These are phyloP conservation scores for Dothiorella sarmentorum DNA, from an alignment of 2,329 filamentous ascomycete species.

Conservation along the genomic window DNA sequence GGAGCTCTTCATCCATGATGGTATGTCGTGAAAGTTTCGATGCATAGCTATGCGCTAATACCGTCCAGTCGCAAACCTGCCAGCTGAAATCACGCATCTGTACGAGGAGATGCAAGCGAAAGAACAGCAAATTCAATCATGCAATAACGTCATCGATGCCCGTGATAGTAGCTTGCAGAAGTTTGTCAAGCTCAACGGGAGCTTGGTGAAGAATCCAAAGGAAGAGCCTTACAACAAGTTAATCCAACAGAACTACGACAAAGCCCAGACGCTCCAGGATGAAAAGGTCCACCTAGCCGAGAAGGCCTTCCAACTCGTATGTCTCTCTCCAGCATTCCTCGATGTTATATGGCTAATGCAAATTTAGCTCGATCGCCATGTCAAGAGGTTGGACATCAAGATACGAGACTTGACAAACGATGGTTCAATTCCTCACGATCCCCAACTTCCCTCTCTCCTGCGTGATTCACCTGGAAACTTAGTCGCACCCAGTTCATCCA, in stretches of 20 bases:
- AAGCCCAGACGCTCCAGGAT: slow-evolving; percentile 66
- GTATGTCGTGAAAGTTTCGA: too few relatives aligned
- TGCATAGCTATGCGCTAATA: neutral
- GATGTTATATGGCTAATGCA: slow-evolving; percentile 20
- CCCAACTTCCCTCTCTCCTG: slow-evolving; percentile 58
- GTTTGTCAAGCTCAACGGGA: slow-evolving; percentile 74
- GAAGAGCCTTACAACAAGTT: slow-evolving; percentile 65
- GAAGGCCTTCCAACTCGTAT: slow-evolving; percentile 61
- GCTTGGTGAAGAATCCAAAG: slow-evolving; percentile 69
- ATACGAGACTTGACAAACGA: slow-evolving; percentile 58
- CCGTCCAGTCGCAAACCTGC: slow-evolving; percentile 65
- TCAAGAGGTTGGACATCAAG: slow-evolving; percentile 61
- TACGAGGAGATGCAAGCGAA: slow-evolving; percentile 81
- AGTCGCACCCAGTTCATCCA: slow-evolving; percentile 46
- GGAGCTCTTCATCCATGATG: slow-evolving; percentile 73
- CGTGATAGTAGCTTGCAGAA: slow-evolving; percentile 75
- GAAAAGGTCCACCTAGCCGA: slow-evolving; percentile 71
- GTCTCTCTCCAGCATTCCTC: slow-evolving; percentile 33
- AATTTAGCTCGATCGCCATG: slow-evolving; percentile 55
- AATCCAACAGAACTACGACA: slow-evolving; percentile 65
- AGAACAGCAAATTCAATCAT: slow-evolving; percentile 68
- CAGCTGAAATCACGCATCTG: slow-evolving; percentile 77
- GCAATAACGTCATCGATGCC: slow-evolving; percentile 65
- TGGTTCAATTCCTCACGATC: slow-evolving; percentile 57
- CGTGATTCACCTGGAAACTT: slow-evolving; percentile 47